Conservation (phyloP, 83 land plant genomes). For the Picea mariana region DNA sequence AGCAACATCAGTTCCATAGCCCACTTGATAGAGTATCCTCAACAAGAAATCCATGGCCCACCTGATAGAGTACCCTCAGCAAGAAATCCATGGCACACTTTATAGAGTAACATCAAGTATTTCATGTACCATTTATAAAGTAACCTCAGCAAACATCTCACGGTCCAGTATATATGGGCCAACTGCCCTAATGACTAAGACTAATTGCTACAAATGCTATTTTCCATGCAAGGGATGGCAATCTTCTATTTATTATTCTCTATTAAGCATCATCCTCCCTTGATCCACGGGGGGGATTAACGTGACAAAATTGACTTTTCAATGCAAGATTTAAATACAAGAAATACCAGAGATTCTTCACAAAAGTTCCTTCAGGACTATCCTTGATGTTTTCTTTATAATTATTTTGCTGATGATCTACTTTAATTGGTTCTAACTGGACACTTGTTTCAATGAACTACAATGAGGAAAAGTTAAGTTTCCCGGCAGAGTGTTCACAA, state of each 20-base stretch:
- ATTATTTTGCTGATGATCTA: neutral
- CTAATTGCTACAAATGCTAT: neutral
- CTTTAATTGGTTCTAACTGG: slow-evolving; percentile 3
- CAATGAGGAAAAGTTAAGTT: neutral
- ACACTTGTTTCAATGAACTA: neutral
- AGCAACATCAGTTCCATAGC: neutral
- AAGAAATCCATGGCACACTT: neutral
- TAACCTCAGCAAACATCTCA: neutral
- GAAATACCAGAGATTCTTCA: neutral
- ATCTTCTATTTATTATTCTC: neutral
- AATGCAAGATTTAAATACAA: neutral
- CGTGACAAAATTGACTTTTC: neutral
- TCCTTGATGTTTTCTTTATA: neutral
- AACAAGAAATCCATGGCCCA: neutral
- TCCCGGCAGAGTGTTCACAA: neutral
- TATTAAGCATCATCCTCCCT: neutral
- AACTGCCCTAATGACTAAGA: neutral
- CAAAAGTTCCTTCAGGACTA: neutral
- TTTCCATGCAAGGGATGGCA: neutral
- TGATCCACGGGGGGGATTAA: neutral
- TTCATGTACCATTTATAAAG: neutral
- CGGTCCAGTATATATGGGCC: neutral
- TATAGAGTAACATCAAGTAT: neutral
- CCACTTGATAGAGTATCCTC: neutral
- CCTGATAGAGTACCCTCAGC: neutral